phyloP scores from a whole-genome alignment of 306 rosid species.

The Medicago ruthenica region DNA sequence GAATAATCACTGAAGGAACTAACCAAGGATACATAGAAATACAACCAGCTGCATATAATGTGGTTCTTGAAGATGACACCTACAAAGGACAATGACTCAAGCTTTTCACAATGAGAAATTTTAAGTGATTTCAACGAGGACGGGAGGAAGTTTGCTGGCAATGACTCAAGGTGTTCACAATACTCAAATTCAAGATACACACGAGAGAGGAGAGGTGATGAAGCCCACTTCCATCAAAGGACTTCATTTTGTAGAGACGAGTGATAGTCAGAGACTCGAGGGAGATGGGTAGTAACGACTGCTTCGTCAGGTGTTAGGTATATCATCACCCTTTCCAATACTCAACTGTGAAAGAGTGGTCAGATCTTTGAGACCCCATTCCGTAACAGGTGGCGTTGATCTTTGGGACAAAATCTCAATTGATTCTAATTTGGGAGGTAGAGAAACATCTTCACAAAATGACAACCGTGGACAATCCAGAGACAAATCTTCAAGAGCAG shows the following conservation, averaged over 20 bases:
- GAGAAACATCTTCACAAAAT: neutral
- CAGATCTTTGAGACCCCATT: neutral
- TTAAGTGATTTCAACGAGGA: no score
- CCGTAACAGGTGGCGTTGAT: no score
- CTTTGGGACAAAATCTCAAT: no score
- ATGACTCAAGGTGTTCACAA: no score
- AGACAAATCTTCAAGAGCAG: no score
- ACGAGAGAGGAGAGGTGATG: neutral
- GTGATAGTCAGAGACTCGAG: neutral
- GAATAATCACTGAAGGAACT: slow-evolving; percentile 71
- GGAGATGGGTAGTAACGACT: neutral
- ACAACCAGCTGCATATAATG: slow-evolving; percentile 79
- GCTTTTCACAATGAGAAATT: slow-evolving; percentile 31
- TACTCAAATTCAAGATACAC: slow-evolving; percentile 29
- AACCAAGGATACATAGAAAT: slow-evolving; percentile 63
- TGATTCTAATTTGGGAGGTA: slow-evolving; percentile 3
- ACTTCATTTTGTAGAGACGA: neutral
- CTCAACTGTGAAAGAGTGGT: neutral
- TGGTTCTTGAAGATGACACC: slow-evolving; percentile 89
- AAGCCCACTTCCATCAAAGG: neutral
- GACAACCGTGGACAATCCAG: no score
- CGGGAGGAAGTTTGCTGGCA: no score
- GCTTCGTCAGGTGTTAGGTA: neutral
- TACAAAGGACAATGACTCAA: slow-evolving; percentile 76
- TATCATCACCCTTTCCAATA: neutral